Evolutionary conservation across 208 protist species (phyloP), one percentile per base, ranked within the genome.

Genomic region (Trypanosoma boissoni): DNA sequence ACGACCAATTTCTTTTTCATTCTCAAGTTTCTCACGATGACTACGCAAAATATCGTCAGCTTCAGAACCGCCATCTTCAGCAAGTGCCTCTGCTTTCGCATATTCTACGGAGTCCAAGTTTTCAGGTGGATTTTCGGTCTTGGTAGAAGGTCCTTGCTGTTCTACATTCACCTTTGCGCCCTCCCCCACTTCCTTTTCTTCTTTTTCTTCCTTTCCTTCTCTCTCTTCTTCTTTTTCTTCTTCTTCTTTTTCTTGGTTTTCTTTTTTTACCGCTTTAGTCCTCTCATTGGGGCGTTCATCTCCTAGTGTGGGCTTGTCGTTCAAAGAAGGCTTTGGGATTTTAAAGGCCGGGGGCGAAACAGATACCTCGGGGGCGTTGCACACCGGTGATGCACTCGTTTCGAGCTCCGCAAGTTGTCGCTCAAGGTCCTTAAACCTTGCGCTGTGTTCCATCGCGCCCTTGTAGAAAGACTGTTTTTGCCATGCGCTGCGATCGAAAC

Each of bases 321-420:
- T 10, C 21, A 2, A n/a, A n/a, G n/a, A n/a, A n/a, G n/a, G n/a
- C n/a, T n/a, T n/a, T n/a, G n/a, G n/a, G n/a, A n/a, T n/a, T n/a
- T n/a, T n/a, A n/a, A n/a, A n/a, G n/a, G 0, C 16, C 10, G 14
- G 44, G 46, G 14, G 42, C 50, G 34, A 24, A 5, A 20, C 3
- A 3, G 44, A 9, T 16, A 36, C 27, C 1, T 3, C 1, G n/a
- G 37, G 34, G 1, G 5, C 8, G 3, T 57, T 57, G 20, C 37
- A 21, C 18, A 34, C 4, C 27, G 41, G 48, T n/a, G 55, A 56
- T 0, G 54, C 20, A 29, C 74, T 74, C 20, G 59, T 73, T 45
- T 88, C 81, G 46, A 88, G 61, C 45, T 73, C 74, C 8, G 74
- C 74, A 18, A 88, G 66, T 50, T 70, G 75, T 24, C 61, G 58